A percentile compares a stretch with the other conserved stretches of the same genome.
Evolutionary conservation across 495 filamentous ascomycete species (phyloP).

Genomic region (Pyrenopolyporus hunteri): DNA sequence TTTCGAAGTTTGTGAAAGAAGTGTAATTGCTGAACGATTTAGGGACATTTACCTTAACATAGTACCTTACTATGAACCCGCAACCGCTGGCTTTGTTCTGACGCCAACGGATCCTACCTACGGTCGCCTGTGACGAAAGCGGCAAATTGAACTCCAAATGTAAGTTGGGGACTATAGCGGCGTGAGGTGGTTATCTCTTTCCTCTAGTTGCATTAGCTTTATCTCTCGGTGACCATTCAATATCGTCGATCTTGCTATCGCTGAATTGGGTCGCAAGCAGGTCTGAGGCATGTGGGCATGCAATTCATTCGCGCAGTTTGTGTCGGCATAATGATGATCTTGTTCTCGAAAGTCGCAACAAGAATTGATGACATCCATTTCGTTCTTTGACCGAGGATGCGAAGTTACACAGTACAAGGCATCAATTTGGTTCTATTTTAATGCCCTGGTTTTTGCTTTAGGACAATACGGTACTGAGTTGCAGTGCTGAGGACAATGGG

Average conservation of each 20-base stretch:
- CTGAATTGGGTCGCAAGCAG: slow-evolving; percentile 3
- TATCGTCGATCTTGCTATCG: slow-evolving; percentile 11
- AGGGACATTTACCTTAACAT: too few species aligned
- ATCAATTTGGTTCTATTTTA: slow-evolving; percentile 28
- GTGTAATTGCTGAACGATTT: too few species aligned
- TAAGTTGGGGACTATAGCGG: slow-evolving; percentile 11
- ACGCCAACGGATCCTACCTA: background rate
- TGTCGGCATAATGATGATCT: slow-evolving; percentile 19
- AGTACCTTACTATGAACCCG: slow-evolving; percentile 2
- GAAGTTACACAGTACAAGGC: background rate
- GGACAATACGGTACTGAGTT: too few species aligned
- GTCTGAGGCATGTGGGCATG: background rate
- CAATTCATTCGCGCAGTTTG: slow-evolving; percentile 2
- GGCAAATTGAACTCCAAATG: slow-evolving; percentile 25
- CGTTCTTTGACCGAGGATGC: slow-evolving; percentile 25
- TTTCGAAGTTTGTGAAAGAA: too few species aligned
- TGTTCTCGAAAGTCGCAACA: background rate
- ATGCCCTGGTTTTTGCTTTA: slow-evolving; percentile 11
- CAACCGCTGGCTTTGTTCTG: background rate
- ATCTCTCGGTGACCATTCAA: background rate
- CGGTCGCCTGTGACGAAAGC: slow-evolving; percentile 36
- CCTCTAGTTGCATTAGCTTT: background rate
- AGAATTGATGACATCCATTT: slow-evolving; percentile 12
- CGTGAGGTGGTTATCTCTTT: background rate
- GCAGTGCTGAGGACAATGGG: too few species aligned